phyloP scores from a whole-genome alignment of 768 basidiomycete genomes.

The Omphalotus guepiniiformis region DNA sequence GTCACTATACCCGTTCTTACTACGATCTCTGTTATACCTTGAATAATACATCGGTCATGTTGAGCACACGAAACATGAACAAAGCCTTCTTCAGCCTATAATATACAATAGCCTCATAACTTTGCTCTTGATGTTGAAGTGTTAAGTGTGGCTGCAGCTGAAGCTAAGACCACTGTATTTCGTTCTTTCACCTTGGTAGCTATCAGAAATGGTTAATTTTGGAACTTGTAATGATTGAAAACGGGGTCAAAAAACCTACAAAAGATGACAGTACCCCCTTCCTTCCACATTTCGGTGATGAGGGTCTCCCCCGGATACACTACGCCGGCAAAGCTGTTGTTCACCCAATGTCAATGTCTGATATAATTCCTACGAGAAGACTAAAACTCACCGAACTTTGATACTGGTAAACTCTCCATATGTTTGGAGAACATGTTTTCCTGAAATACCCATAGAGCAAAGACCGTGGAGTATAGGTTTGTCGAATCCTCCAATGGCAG shows the following conservation, averaged over 20 bases:
- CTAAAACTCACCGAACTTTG: conserved; percentile 74
- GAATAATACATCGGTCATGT: no score
- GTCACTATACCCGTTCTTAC: no score
- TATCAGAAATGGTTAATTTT: conserved; percentile 26
- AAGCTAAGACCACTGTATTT: conserved; percentile 62
- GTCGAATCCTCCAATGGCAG: conserved; percentile 92
- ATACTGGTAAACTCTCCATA: conserved; percentile 89
- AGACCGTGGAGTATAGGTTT: conserved; percentile 87
- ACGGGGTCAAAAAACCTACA: conserved; percentile 48
- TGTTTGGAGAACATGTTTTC: conserved; percentile 85
- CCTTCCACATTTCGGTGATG: conserved; percentile 98
- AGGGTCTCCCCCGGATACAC: conserved; percentile 96
- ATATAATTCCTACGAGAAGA: background rate
- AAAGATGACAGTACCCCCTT: conserved; percentile 87
- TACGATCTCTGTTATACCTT: conserved; percentile 3
- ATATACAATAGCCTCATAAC: conserved; percentile 32
- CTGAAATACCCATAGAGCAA: conserved; percentile 89
- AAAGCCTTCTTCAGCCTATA: no score
- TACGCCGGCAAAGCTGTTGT: conserved; percentile 75
- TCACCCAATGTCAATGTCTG: background rate
- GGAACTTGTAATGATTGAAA: background rate
- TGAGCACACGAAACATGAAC: no score
- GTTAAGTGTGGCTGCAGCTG: conserved; percentile 75
- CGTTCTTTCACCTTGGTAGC: conserved; percentile 89
- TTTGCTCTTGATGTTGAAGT: conserved; percentile 52